Evolutionary conservation across 2,329 filamentous ascomycete species (phyloP), one percentile per base, ranked within the genome.

Genomic region (Mariannaea elegans): DNA sequence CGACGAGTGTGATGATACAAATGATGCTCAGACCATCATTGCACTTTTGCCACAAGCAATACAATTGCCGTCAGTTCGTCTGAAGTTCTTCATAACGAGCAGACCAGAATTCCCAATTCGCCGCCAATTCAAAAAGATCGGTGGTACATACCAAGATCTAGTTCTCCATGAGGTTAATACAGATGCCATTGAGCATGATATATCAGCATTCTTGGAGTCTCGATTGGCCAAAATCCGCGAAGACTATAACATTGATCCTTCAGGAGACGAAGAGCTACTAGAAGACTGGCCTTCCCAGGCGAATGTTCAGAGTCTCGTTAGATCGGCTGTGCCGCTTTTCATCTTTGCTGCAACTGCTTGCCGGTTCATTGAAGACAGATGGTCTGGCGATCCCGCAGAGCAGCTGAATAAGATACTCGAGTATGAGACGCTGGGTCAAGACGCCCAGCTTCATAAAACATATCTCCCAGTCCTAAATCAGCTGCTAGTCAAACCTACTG

Each of bases 151-250:
- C 16, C 41, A 62, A 21, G 16, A 65, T 44, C 2, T 72, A 74
- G 59, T 71, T 7, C 73, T 82, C 3, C 76, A 82, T 19, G 63
- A n/a, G n/a, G n/a, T n/a, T 78, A 7, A 72, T 79, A 24, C 56
- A 70, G 16, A 49, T 0, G 45, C 72, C 0, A 69, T 82, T 4
- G 56, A 75, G 49, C 63, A 71, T 1, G 80, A 82, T 38, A 76
- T 82, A 10, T 39, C 31, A 1, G 16, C 65, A 7, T 81, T 73
- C 56, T 47, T 81, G 2, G 49, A n/a, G 3, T 19, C 72, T 16
- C 60, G 75, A 27, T 64, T 81, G 5, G 46, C 34, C 2, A 48
- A 48, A 6, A 76, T 81, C 9, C 62, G 69, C 13, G 16, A 64
- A 0, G 45, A 70, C 0, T 72, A 71, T 12, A 73, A 73, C 32